Base-by-base conservation (phyloP, 192 early-diverging fungal species). In the Umbelopsis isabellina region DNA sequence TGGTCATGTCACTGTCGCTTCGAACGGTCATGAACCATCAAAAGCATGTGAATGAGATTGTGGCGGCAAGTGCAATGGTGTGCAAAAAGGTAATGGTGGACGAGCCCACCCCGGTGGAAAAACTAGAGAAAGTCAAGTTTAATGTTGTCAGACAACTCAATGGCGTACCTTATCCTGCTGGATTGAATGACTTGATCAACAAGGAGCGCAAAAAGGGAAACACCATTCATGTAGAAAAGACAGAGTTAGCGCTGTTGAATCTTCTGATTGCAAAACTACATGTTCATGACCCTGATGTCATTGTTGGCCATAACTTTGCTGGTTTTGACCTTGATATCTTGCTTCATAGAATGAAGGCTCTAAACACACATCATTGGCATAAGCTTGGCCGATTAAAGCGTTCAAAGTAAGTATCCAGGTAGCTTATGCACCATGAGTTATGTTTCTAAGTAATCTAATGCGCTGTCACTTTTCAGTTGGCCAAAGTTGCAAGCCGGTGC, bases 281-380 rank as follows among this genome's bases (percentile, higher is more conserved):
- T 47, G 76, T 78, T 21, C 37, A 77, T 12, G 98, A 99, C 69
- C 96, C 98, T 0, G 98, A 99, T 80, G 82, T 99, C 0, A 79
- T 99, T 67, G 91, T 97, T 10, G 94, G 96, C 18, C 98, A 99
- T 84, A 98, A 98, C 70, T 94, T 99, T 83, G 86, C 94, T 68
- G 96, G 96, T 13, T 97, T 97, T 74, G 94, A 94, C 73, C 82
- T 99, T 35, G 95, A 96, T 70, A 91, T 98, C 10, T 80, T 99
- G 2, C 79, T 98, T 51, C 93, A 96, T 74, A 92, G 98, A 25
- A 93, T 98, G 93, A 95, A 94, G 68, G 84, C 78, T n/a, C 82
- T 88, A 27, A 90, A 88, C 6, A 86, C 86, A 9, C 85, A 87
- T 45, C 81, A 89, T 37, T 99, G 98, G 98, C 93, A 92, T 11